Base-by-base conservation (phyloP, 1,139 yeast species). In the Nakaseomyces delphensis region DNA sequence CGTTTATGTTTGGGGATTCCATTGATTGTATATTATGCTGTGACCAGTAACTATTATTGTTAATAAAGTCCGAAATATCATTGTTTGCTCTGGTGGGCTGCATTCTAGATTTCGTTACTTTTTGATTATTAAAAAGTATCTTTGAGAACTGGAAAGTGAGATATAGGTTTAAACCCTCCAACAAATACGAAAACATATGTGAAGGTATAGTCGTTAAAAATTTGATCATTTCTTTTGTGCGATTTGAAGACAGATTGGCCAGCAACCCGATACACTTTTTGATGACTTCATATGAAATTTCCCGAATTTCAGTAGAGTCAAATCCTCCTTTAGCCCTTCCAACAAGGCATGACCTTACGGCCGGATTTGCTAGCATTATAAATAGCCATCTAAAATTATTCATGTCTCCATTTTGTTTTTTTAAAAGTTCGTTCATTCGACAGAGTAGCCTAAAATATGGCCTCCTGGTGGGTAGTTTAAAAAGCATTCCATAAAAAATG, bases 251-350 rank as follows among this genome's bases (percentile, higher is more conserved):
- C 3, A 73, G 53, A 50, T 77, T 71, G 0, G 91, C 70, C 40
- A 85, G 52, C 4, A 81, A 65, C 0, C 95, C 95, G 31, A 84
- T 64, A 3, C 76, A 63, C 40, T 89, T 67, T 54, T 81, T 83
- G 19, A 79, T 57, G 3, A 86, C 68, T 41, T 83, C 89, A 54
- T 77, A 79, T 19, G 79, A 69, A 13, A 79, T 53, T 0, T 73
- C 62, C 47, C 72, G 72, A 10, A 81, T 69, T 50, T 78, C 83
- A 0, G 74, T 70, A 0, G 70, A 61, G 25, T 72, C 72, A 30
- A 68, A 61, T 10, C 41, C 41, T 42, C 43, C 36, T 38, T 40
- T 40, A 13, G 42, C 36, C 52, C 57, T 55, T 52, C 58, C 54
- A 63, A 56, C 59, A 29, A 79, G 61, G 7, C 79, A 70, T 27